phyloP scores from a whole-genome alignment of 306 rosid genomes.

The Medicago arabica region DNA sequence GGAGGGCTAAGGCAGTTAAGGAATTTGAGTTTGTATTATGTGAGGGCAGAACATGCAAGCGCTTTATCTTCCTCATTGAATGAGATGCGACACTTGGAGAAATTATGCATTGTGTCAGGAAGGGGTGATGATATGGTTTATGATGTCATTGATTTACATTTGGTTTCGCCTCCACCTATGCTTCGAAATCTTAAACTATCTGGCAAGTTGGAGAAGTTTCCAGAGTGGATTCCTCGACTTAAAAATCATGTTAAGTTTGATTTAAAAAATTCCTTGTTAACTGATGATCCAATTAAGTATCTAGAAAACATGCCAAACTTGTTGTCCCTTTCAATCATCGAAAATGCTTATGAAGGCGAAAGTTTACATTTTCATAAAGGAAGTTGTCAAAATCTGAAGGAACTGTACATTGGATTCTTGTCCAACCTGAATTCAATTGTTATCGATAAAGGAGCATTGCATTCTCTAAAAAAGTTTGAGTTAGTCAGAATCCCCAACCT shows the following conservation, averaged over 20 bases:
- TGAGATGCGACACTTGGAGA: background rate
- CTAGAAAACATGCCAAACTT: background rate
- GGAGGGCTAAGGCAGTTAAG: conserved; percentile 4
- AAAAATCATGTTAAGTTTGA: background rate
- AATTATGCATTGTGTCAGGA: background rate
- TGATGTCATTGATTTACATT: background rate
- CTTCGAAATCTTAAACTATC: no score
- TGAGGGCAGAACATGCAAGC: background rate
- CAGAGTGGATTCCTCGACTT: no score
- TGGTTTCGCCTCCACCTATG: no score
- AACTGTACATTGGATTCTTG: background rate
- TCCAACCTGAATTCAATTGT: background rate
- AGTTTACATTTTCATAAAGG: background rate
- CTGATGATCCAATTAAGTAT: background rate
- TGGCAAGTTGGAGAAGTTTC: no score
- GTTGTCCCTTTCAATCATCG: background rate
- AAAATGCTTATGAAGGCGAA: background rate
- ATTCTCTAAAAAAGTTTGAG: no score
- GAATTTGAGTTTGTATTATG: background rate
- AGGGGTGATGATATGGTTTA: no score
- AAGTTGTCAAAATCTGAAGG: background rate
- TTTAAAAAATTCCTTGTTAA: background rate
- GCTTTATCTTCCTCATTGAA: background rate
- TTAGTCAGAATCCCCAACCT: no score
- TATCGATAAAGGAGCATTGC: no score